phyloP scores from a whole-genome alignment of 164 flowering plant genomes.

The Stephania yunnanensis region DNA sequence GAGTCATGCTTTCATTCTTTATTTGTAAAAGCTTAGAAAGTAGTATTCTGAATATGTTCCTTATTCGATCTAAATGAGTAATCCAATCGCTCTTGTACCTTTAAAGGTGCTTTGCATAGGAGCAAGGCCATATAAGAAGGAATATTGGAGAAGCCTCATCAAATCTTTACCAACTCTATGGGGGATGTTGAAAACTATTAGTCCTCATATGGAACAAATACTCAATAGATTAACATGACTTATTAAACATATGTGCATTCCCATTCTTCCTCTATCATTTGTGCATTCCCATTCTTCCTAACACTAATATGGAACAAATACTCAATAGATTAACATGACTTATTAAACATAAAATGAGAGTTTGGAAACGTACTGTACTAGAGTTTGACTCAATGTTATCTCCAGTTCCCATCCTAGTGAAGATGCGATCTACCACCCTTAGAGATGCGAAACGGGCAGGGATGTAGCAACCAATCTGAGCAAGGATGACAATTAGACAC shows the following conservation, averaged over 20 bases:
- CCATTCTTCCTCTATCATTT: neutral
- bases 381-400: slow-evolving; percentile 96
- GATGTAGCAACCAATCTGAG: slow-evolving; percentile 96
- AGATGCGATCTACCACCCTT: slow-evolving; percentile 86
- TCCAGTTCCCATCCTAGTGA: slow-evolving; percentile 91
- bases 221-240: too few species aligned
- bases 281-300: neutral
- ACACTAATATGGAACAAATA: neutral
- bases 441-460: slow-evolving; percentile 83
- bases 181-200: neutral
- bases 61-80: neutral
- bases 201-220: too few species aligned
- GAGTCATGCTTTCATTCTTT: too few species aligned
- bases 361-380: slow-evolving; percentile 60
- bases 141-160: neutral
- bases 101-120: neutral
- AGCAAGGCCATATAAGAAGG: neutral
- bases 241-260: too few species aligned
- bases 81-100: neutral
- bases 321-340: neutral
- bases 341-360: neutral
- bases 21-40: too few species aligned
- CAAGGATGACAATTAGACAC: slow-evolving; percentile 87
- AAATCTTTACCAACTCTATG: neutral
- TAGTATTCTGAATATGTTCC: too few species aligned